Base-by-base conservation (phyloP, 2,329 filamentous ascomycete species). In the Diaporthe nobilis region DNA sequence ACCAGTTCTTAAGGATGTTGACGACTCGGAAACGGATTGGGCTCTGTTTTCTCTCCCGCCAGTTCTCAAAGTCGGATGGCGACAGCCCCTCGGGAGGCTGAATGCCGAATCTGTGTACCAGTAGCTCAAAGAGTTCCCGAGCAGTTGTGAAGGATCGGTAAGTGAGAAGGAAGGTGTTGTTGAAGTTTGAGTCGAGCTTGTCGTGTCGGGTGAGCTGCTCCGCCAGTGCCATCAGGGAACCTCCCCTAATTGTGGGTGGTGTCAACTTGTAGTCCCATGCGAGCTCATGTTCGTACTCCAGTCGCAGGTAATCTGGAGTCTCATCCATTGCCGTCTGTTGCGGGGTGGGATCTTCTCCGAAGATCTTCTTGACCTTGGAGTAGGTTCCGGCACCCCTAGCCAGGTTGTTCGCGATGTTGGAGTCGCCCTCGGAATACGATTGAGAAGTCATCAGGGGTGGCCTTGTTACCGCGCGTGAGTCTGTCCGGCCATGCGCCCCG, bases 1-100 rank as follows among this genome's bases (percentile, higher is more conserved):
- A 97, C 97, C 97, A 99, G 85, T 92, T 97, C 89, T 98, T 98
- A 65, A 99, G 87, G 78, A 98, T 98, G 81, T 98, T 99, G 78
- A 99, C 95, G 2, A 99, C 96, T 57, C 97, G 92, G 86, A 99
- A 98, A 49, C 97, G 92, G 77, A 98, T 98, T 7, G 95, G 94
- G 82, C 97, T 98, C 83, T 98, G 97, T 86, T 99, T 99, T 82
- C 93, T 93, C 82, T 98, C 95, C 49, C 94, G 92, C 97, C 97
- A 99, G 42, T 91, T 88, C 73, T 98, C 94, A 80, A 94, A 95
- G 78, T 98, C 95, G 53, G 90, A 86, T 72, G 91, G 90, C 12
- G 87, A 91, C 70, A 99, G 87, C 8, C 95, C 95, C 79, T 95
- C 92, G 0, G 96, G 96, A 28, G 97, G 96, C 81, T 98, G 96